Evolutionary conservation across 1,284 basidiomycete genomes (phyloP).

Genomic region (Ceratobasidium theobromae): DNA sequence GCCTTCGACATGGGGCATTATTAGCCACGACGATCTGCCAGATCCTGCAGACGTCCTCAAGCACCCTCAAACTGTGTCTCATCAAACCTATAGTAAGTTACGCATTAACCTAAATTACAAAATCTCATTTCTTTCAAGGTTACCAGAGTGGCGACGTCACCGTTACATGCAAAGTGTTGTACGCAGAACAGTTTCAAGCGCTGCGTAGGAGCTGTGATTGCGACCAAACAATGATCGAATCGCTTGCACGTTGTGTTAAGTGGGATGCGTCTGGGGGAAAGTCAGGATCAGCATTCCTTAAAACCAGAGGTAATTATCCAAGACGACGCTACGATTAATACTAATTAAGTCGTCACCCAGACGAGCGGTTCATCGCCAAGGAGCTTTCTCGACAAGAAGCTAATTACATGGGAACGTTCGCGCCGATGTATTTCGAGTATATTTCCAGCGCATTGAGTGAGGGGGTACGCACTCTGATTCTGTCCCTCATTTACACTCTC

Average conservation of each 20-base stretch:
- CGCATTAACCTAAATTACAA: not conserved
- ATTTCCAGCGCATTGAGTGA: slow-evolving; percentile 84
- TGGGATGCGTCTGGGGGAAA: slow-evolving; percentile 97
- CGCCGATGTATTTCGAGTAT: slow-evolving; percentile 97
- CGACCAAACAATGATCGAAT: slow-evolving; percentile 91
- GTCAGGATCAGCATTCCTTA: slow-evolving; percentile 94
- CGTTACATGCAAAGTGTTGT: slow-evolving; percentile 95
- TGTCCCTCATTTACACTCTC: slow-evolving; percentile 36
- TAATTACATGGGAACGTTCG: slow-evolving; percentile 95
- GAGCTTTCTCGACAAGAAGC: slow-evolving; percentile 91
- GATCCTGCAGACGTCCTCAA: slow-evolving; percentile 69
- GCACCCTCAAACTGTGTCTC: slow-evolving; percentile 37
- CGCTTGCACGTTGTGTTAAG: slow-evolving; percentile 90
- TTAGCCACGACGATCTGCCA: slow-evolving; percentile 66
- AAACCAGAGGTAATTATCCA: slow-evolving; percentile 73
- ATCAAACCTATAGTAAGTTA: slow-evolving; percentile 38
- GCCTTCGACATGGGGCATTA: slow-evolving; percentile 82
- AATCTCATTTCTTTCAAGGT: slow-evolving; percentile 50
- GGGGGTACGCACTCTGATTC: slow-evolving; percentile 55
- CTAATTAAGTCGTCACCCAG: slow-evolving; percentile 47
- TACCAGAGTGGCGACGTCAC: slow-evolving; percentile 89
- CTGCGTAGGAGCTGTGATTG: slow-evolving; percentile 90
- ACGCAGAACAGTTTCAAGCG: slow-evolving; percentile 97
- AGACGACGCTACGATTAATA: not conserved
- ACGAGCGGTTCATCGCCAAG: slow-evolving; percentile 98